Evolutionary conservation across 2,329 filamentous ascomycete species (phyloP).

Genomic region (Cladosporium sp.): DNA sequence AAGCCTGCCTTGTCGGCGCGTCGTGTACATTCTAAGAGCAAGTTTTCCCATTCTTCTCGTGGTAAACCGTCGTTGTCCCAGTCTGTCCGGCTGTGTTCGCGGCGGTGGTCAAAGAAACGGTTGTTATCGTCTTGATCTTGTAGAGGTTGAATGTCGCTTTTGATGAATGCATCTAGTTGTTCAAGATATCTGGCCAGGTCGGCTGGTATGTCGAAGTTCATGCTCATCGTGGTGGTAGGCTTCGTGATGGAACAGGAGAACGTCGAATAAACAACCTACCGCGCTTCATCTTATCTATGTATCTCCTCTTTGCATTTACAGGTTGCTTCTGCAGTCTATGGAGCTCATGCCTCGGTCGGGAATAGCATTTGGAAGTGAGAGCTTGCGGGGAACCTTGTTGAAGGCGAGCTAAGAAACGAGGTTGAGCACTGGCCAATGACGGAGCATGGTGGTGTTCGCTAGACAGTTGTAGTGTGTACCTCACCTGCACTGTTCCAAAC

Average conservation of each 20-base stretch:
- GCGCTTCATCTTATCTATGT: neutral
- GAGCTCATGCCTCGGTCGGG: neutral
- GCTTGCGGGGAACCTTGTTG: constrained; percentile 5
- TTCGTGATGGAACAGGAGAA: neutral
- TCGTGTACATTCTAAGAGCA: constrained; percentile 47
- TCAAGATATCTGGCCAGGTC: constrained; percentile 49
- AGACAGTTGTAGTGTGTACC: neutral
- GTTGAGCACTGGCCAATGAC: constrained; percentile 3
- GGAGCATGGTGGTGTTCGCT: neutral
- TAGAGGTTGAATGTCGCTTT: constrained; percentile 49
- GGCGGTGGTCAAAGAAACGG: constrained; percentile 62
- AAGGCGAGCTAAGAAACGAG: neutral
- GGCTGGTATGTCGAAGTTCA: constrained; percentile 55
- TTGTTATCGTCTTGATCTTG: constrained; percentile 56
- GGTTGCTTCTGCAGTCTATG: neutral
- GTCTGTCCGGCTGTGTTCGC: constrained; percentile 58
- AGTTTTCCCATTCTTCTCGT: constrained; percentile 54
- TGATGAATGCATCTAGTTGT: constrained; percentile 56
- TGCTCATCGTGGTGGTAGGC: constrained; percentile 20
- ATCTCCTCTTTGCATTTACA: neutral
- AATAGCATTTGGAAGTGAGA: neutral
- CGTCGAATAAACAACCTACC: neutral
- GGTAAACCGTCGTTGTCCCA: constrained; percentile 57
- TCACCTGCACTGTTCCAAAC: neutral
- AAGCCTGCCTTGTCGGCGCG: constrained; percentile 58